Conservation (phyloP, 2,329 filamentous ascomycete species). For the Phialophora verrucosa region DNA sequence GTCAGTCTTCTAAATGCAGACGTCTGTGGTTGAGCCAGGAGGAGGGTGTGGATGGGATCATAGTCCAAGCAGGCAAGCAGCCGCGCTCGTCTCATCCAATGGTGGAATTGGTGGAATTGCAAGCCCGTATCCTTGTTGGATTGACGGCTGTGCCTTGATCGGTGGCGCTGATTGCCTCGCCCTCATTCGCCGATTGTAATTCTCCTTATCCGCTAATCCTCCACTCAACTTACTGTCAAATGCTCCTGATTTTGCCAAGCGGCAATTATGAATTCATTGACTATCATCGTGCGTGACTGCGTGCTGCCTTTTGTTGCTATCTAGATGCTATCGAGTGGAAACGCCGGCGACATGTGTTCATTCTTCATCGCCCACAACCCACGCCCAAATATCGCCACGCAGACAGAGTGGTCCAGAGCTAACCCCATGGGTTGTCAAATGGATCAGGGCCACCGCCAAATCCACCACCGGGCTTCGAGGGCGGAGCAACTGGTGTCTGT, state of each 20-base stretch:
- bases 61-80: constrained; percentile 23
- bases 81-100: constrained; percentile 32
- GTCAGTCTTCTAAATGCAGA: constrained; percentile 19
- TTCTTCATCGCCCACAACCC: neutral
- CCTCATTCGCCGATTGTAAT: neutral
- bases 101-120: constrained; percentile 15
- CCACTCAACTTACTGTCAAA: constrained; percentile 8
- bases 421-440: constrained; percentile 41
- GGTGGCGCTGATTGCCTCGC: constrained; percentile 9
- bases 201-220: constrained; percentile 18
- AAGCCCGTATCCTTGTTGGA: constrained; percentile 11
- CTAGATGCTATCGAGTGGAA: constrained; percentile 2
- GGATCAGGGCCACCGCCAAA: constrained; percentile 39
- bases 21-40: constrained; percentile 20
- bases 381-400: neutral
- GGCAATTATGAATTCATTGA: constrained; percentile 15
- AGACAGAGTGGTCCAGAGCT: neutral
- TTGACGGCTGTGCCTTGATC: constrained; percentile 19
- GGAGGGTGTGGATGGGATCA: constrained; percentile 23
- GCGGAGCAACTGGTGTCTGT: constrained; percentile 35
- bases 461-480: constrained; percentile 31
- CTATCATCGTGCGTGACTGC: neutral
- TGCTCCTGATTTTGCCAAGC: constrained; percentile 11
- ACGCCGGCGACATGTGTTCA: neutral
- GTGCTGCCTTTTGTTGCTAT: constrained; percentile 17